Evolutionary conservation across 75 land plant species (phyloP), one percentile per base, ranked within the genome.

Genomic region (Adiantum capillusveneris): DNA sequence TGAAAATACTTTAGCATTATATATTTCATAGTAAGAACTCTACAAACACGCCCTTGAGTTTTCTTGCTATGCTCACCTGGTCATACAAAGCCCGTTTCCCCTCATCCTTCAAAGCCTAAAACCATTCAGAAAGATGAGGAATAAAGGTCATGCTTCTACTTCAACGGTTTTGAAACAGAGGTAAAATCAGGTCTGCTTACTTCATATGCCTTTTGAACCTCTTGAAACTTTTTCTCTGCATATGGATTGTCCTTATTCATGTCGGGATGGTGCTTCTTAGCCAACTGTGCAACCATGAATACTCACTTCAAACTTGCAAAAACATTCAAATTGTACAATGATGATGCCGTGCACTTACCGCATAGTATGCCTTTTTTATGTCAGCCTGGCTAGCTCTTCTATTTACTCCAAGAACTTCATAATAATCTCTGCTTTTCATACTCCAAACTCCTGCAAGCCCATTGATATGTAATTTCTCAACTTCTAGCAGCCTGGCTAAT

Each of bases 161-260:
- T 26, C 57, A 19, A 28, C 30, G 29, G 46, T 17, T 44, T 25
- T 6, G 14, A 62, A 46, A 44, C n/a, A n/a, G n/a, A n/a, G n/a
- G n/a, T n/a, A n/a, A n/a, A n/a, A n/a, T n/a, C 1, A 24, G 25
- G 18, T n/a, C 6, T 24, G 39, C 43, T 29, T 56, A 80, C 98
- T 90, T 93, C 98, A 50, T 88, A 93, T 25, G 95, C 98, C 29
- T 88, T 82, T 59, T 92, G 87, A 53, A 93, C 77, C 69, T 93
- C 98, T 52, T 93, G 98, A 66, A 93, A 93, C 72, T 88, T 88
- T 62, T 70, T 79, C 71, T 85, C 92, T 49, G 90, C 85, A 29
- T 68, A 59, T 41, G 84, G 72, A 71, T 79, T 73, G 21, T 70
- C 87, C 59, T 79, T 83, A 64, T 85, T 93, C 51, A 81, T 71